Evolutionary conservation across 192 early-diverging fungal genomes (phyloP).

Genomic region (Mortierella hygrophila): DNA sequence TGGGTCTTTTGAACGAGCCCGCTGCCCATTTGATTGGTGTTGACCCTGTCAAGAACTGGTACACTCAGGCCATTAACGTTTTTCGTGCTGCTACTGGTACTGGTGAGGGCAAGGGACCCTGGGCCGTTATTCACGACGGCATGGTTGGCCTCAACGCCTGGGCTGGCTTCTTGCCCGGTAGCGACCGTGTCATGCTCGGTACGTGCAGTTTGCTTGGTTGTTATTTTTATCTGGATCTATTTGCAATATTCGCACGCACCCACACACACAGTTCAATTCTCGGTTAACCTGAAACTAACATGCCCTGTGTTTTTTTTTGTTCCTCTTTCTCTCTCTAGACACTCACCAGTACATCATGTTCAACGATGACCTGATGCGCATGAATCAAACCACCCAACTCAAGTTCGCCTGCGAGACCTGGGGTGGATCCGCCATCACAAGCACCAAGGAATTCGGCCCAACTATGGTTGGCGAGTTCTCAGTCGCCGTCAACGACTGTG

Average conservation of each 20-base stretch:
- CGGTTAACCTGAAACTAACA: conserved; percentile 7
- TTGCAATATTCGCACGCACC: neutral
- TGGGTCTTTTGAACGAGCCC: conserved; percentile 67
- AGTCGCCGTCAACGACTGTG: conserved; percentile 77
- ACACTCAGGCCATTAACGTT: conserved; percentile 45
- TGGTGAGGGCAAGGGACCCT: conserved; percentile 33
- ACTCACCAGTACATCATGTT: conserved; percentile 62
- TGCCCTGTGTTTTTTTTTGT: neutral
- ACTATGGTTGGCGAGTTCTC: conserved; percentile 82
- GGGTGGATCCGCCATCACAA: conserved; percentile 11
- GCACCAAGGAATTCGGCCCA: conserved; percentile 54
- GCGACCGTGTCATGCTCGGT: conserved; percentile 59
- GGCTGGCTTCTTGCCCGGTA: conserved; percentile 52
- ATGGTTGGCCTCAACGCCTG: conserved; percentile 51
- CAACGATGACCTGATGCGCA: conserved; percentile 48
- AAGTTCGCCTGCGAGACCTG: conserved; percentile 40
- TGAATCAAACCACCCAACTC: conserved; percentile 28
- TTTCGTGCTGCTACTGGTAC: conserved; percentile 48
- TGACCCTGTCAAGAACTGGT: conserved; percentile 54
- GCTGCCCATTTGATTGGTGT: conserved; percentile 12
- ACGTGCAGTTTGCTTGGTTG: conserved; percentile 12
- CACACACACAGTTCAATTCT: neutral
- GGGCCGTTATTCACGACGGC: conserved; percentile 61
- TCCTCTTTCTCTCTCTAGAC: conserved; percentile 32
- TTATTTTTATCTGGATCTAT: conserved; percentile 2